phyloP scores from a whole-genome alignment of 805 yeast genomes.

The Torulaspora quercuum region DNA sequence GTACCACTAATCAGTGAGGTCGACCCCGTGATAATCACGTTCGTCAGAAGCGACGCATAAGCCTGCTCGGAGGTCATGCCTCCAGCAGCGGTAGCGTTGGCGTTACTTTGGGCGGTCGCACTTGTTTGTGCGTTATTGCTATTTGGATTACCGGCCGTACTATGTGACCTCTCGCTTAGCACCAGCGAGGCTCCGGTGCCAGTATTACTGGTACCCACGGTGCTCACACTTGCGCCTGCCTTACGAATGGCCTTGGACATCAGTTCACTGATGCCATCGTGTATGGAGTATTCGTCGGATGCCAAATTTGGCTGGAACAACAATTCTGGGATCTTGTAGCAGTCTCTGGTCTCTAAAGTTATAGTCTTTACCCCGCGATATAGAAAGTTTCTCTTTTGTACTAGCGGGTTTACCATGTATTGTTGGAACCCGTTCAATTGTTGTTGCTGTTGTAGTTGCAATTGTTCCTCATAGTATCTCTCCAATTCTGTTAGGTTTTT shows the following conservation, averaged over 20 bases:
- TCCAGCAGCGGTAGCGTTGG: constrained; percentile 6
- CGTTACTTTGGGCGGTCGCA: constrained; percentile 2
- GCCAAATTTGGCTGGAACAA: constrained; percentile 31
- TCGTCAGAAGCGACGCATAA: constrained; percentile 37
- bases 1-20: constrained; percentile 76
- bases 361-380: constrained; percentile 22
- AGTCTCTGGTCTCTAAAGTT: constrained; percentile 25
- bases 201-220: constrained; percentile 18
- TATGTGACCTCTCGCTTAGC: constrained; percentile 7
- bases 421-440: constrained; percentile 15
- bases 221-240: constrained; percentile 27
- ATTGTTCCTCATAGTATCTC: constrained; percentile 27
- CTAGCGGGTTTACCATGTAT: constrained; percentile 21
- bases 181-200: constrained; percentile 21
- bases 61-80: constrained; percentile 30
- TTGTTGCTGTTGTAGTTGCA: constrained; percentile 23
- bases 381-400: constrained; percentile 24
- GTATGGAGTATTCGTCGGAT: constrained; percentile 17
- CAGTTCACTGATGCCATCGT: constrained; percentile 31
- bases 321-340: constrained; percentile 28
- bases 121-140: constrained; percentile 3
- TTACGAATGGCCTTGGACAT: constrained; percentile 29
- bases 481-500: constrained; percentile 26
- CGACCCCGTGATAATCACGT: constrained; percentile 81
- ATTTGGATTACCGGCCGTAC: no score